These are phyloP conservation scores for Phialophora verrucosa DNA, from an alignment of 2,329 filamentous ascomycete species.

Conservation along the genomic window DNA sequence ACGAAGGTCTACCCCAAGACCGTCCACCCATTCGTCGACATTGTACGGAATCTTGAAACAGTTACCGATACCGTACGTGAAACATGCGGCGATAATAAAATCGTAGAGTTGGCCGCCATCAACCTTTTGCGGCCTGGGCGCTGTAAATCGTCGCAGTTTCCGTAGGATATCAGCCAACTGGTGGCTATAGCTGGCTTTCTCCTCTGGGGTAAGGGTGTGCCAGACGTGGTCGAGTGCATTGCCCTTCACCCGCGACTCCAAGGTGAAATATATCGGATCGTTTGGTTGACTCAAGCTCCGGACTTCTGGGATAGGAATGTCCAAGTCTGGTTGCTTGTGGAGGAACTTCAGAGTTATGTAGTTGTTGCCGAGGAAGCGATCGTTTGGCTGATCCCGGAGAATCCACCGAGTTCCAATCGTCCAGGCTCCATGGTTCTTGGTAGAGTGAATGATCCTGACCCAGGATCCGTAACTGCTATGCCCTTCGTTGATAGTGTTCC, in stretches of 20 bases:
- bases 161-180: constrained; percentile 18
- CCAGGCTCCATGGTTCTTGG: constrained; percentile 14
- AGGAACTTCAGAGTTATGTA: constrained; percentile 27
- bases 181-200: constrained; percentile 21
- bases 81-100: not conserved
- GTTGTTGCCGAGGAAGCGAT: constrained; percentile 17
- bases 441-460: constrained; percentile 17
- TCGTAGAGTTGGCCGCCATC: constrained; percentile 15
- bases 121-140: constrained; percentile 15
- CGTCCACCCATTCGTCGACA: constrained; percentile 23
- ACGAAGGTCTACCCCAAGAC: constrained; percentile 10
- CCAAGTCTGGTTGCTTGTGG: constrained; percentile 16
- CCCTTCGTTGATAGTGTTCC: not conserved
- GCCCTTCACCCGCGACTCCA: constrained; percentile 19
- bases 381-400: constrained; percentile 18
- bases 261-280: constrained; percentile 20
- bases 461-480: constrained; percentile 5
- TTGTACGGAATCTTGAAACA: constrained; percentile 21
- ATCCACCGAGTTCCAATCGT: constrained; percentile 21
- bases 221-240: not conserved
- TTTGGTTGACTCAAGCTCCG: constrained; percentile 11
- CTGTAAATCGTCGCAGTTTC: constrained; percentile 19
- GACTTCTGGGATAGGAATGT: constrained; percentile 21
- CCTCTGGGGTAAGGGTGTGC: constrained; percentile 2
- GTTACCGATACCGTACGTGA: not conserved